Evolutionary conservation across 305 asterid species (phyloP).

Genomic region (Plantago coronopus): DNA sequence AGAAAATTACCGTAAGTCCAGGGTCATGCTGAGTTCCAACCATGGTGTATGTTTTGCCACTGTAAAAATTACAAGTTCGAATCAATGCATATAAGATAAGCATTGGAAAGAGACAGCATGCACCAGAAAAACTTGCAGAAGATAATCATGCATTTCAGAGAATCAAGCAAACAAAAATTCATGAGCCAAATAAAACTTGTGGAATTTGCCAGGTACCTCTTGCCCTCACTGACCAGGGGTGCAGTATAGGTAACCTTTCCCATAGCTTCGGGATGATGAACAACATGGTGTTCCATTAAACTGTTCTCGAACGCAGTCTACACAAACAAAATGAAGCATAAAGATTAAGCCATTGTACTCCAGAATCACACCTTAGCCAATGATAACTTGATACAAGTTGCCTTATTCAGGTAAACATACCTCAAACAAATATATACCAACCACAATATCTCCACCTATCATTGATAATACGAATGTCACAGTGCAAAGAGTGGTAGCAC

Average conservation of each 20-base stretch:
- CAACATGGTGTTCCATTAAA: slow-evolving; percentile 85
- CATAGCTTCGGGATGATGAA: slow-evolving; percentile 96
- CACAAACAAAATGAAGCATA: slow-evolving; percentile 27
- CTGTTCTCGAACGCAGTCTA: slow-evolving; percentile 88
- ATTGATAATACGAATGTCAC: slow-evolving; percentile 19
- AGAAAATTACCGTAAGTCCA: slow-evolving; percentile 99
- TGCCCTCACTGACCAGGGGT: too few species aligned
- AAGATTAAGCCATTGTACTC: too few species aligned
- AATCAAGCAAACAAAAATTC: not conserved
- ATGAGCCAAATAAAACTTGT: not conserved
- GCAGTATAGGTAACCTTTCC: slow-evolving; percentile 92
- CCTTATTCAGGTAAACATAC: slow-evolving; percentile 45
- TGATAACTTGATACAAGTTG: slow-evolving; percentile 9
- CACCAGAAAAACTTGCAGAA: too few species aligned
- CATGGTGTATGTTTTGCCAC: slow-evolving; percentile 97
- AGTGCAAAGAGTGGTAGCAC: not conserved
- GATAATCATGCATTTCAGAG: too few species aligned
- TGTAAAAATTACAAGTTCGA: slow-evolving; percentile 26
- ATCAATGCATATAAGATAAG: slow-evolving; percentile 3
- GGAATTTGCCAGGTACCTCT: slow-evolving; percentile 68
- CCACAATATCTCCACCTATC: slow-evolving; percentile 86
- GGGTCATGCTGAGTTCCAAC: slow-evolving; percentile 89
- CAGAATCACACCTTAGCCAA: not conserved
- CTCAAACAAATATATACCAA: slow-evolving; percentile 90
- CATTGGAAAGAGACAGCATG: too few species aligned